phyloP scores from a whole-genome alignment of 2,329 filamentous ascomycete species.

The Mycosphaerelloides madeirae region DNA sequence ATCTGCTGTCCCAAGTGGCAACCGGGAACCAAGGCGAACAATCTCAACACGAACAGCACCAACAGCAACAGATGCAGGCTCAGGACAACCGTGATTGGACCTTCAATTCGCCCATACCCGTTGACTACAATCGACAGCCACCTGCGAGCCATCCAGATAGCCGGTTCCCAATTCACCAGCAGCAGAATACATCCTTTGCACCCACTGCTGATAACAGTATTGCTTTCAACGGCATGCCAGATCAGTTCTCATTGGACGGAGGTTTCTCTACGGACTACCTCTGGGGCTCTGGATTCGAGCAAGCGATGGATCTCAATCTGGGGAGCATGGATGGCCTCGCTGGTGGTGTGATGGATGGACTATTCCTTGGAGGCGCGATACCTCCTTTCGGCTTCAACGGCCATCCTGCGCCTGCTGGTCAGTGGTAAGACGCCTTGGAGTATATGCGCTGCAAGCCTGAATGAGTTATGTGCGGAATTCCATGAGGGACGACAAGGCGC shows the following conservation, averaged over 20 bases:
- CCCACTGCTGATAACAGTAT: slow-evolving; percentile 4
- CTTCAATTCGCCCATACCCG: slow-evolving; percentile 18
- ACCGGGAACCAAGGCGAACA: slow-evolving; percentile 13
- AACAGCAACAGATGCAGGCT: slow-evolving; percentile 8
- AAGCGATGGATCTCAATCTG: slow-evolving; percentile 34
- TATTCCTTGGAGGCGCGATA: slow-evolving; percentile 30
- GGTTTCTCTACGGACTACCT: slow-evolving; percentile 21
- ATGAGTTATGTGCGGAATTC: no score
- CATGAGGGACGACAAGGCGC: no score
- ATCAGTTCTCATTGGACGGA: slow-evolving; percentile 9
- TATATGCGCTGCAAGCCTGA: no score
- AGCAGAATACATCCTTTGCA: slow-evolving; percentile 7
- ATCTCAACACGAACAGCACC: slow-evolving; percentile 8
- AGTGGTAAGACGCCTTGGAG: neutral
- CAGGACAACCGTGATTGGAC: slow-evolving; percentile 15
- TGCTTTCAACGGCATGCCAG: neutral
- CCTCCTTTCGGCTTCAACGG: slow-evolving; percentile 24
- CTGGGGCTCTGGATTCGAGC: slow-evolving; percentile 34
- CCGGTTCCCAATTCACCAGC: slow-evolving; percentile 9
- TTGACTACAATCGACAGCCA: slow-evolving; percentile 17
- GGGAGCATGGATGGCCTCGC: slow-evolving; percentile 29
- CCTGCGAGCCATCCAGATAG: slow-evolving; percentile 15
- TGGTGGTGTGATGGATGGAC: slow-evolving; percentile 29
- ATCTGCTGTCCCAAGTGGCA: slow-evolving; percentile 25
- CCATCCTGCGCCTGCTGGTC: slow-evolving; percentile 7